phyloP scores from a whole-genome alignment of 2,329 filamentous ascomycete genomes.

The Rutstroemia sp. region DNA sequence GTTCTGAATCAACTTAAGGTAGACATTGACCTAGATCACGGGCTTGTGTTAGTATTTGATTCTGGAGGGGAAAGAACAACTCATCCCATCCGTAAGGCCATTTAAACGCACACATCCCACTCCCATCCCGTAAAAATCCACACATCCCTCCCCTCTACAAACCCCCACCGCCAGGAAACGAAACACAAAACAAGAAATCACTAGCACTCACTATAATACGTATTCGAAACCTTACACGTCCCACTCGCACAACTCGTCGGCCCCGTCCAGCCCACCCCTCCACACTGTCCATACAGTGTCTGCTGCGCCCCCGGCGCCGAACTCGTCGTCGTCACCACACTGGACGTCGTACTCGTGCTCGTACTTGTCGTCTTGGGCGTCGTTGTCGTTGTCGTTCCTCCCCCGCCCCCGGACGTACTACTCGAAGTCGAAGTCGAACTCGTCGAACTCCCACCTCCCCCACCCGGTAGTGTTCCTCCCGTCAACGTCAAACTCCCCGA shows the following conservation, averaged over 20 bases:
- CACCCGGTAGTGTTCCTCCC: neutral
- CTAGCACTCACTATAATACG: constrained; percentile 15
- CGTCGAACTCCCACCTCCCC: neutral
- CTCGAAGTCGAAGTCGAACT: neutral
- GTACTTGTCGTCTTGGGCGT: neutral
- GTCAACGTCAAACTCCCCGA: constrained; percentile 9
- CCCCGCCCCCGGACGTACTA: too few relatives aligned
- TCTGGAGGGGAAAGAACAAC: too few relatives aligned
- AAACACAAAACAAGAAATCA: neutral
- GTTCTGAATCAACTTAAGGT: too few relatives aligned
- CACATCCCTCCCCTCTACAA: too few relatives aligned
- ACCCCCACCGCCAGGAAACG: too few relatives aligned
- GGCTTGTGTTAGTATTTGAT: too few relatives aligned
- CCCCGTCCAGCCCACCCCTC: constrained; percentile 16
- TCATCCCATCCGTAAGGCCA: too few relatives aligned
- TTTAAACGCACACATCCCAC: too few relatives aligned
- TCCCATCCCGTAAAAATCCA: too few relatives aligned
- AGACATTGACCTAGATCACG: too few relatives aligned
- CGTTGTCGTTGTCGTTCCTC: neutral
- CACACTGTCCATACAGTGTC: constrained; percentile 20
- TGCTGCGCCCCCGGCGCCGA: neutral
- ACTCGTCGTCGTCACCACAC: neutral
- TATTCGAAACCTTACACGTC: constrained; percentile 13
- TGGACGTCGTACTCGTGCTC: neutral
- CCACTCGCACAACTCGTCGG: constrained; percentile 15